phyloP scores from a whole-genome alignment of 2,329 filamentous ascomycete genomes.

The Talaromyces sp. region DNA sequence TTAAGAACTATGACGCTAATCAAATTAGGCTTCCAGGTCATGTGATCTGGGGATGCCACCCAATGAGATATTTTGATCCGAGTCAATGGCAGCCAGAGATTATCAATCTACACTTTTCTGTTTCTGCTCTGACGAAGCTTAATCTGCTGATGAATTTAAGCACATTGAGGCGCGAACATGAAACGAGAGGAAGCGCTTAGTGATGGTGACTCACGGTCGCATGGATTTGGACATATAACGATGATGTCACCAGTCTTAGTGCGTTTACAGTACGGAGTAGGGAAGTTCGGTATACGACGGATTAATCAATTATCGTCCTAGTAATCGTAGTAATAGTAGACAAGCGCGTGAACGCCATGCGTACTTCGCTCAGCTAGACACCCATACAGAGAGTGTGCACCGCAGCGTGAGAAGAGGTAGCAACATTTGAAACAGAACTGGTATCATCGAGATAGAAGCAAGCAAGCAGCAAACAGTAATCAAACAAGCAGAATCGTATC shows the following conservation, averaged over 20 bases:
- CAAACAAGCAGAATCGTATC: neutral
- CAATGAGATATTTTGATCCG: neutral
- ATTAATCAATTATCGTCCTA: slow-evolving; percentile 8
- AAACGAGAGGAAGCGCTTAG: slow-evolving; percentile 1
- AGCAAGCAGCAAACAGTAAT: neutral
- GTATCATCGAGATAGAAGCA: slow-evolving; percentile 33
- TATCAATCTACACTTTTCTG: neutral
- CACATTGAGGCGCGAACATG: neutral
- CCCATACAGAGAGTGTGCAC: neutral
- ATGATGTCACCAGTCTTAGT: neutral
- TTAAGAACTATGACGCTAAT: neutral
- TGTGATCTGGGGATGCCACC: neutral
- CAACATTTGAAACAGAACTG: slow-evolving; percentile 34
- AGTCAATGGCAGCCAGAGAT: neutral
- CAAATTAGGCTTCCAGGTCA: neutral
- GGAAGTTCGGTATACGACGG: neutral
- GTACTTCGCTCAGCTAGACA: slow-evolving; percentile 7
- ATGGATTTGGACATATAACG: neutral
- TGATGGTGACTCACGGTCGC: neutral
- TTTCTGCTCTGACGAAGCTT: neutral
- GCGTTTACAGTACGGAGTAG: neutral
- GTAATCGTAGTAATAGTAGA: slow-evolving; percentile 2
- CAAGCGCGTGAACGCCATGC: slow-evolving; percentile 4
- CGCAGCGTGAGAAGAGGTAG: slow-evolving; percentile 20
- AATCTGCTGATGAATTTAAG: neutral